Base-by-base conservation (phyloP, 1,139 yeast species). In the Saccharomyces hybrid region DNA sequence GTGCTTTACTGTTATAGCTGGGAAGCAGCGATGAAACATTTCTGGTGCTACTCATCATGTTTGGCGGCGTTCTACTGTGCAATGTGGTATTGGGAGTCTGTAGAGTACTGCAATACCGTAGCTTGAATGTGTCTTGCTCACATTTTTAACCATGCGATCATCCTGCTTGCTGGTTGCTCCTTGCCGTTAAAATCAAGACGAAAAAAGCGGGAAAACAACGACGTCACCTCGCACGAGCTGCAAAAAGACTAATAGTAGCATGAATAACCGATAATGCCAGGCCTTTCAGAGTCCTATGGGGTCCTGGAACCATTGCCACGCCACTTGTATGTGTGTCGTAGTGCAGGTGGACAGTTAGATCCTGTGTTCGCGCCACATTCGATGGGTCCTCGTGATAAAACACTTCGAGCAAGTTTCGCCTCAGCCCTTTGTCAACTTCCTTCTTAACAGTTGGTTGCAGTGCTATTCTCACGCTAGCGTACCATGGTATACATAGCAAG, bases 181-280 rank as follows among this genome's bases (percentile, higher is more conserved):
- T 38, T 38, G 42, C 42, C 42, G 42, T 38, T 38, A 38, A 38
- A 38, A 38, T 8, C 4, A 4, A 9, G 5, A 38, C 42, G 42
- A 38, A 38, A 38, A 38, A 38, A 38, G 42, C 42, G 23, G 42
- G 42, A 38, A 8, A 9, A 38, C 23, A 38, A 9, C 23, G 9
- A 38, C 2, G 25, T 38, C 42, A 38, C 42, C 42, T 38, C 20
- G 11, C 42, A 38, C 42, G 42, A 38, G 42, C 42, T n/a, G 13
- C 55, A 11, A 55, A 51, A 30, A 60, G 56, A 2, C 59, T 57
- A 23, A 54, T 51, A 16, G 58, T 61, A 8, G 59, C 59, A 2
- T 60, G 48, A 5, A 59, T 52, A 16, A 57, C 48, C 42, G 55
- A 38, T 38, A 38, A 16, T 38, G 42, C 42, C 42, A 38, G n/a